A percentile compares a stretch with the other conserved stretches of the same genome.
Evolutionary conservation across 2,329 filamentous ascomycete genomes (phyloP).

Genomic region (Colletotrichum ledebouriae): DNA sequence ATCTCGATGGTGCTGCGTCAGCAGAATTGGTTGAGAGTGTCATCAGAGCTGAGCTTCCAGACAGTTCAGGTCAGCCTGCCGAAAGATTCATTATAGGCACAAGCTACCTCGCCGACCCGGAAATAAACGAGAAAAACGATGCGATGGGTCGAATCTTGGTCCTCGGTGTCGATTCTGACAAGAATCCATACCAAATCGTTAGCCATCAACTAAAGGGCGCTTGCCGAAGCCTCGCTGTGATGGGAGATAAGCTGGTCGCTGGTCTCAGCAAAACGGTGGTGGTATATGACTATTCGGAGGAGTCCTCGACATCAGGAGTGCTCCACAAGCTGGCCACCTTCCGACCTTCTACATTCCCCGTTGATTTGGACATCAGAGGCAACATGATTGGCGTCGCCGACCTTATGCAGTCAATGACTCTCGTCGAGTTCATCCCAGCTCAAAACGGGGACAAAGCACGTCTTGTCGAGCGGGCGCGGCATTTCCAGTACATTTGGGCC

Average conservation of each 20-base stretch:
- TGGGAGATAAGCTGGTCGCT: slow-evolving; percentile 84
- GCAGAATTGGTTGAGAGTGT: slow-evolving; percentile 88
- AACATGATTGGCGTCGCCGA: slow-evolving; percentile 88
- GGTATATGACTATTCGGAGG: slow-evolving; percentile 68
- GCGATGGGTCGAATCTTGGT: slow-evolving; percentile 84
- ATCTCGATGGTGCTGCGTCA: slow-evolving; percentile 63
- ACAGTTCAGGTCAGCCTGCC: slow-evolving; percentile 64
- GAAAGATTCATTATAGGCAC: slow-evolving; percentile 96
- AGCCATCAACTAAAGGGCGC: slow-evolving; percentile 81
- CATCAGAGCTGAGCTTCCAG: slow-evolving; percentile 79
- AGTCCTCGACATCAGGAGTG: slow-evolving; percentile 65
- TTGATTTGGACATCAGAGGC: slow-evolving; percentile 81
- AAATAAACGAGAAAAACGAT: slow-evolving; percentile 60
- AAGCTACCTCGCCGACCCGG: slow-evolving; percentile 77
- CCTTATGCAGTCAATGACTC: slow-evolving; percentile 90
- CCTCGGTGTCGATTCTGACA: slow-evolving; percentile 83
- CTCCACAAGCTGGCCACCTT: slow-evolving; percentile 82
- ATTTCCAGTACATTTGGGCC: slow-evolving; percentile 85
- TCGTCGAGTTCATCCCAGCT: slow-evolving; percentile 78
- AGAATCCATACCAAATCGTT: slow-evolving; percentile 78
- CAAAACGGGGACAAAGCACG: slow-evolving; percentile 69
- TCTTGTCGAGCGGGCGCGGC: slow-evolving; percentile 81
- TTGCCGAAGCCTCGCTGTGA: slow-evolving; percentile 82
- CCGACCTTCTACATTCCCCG: slow-evolving; percentile 85
- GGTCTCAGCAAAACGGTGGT: slow-evolving; percentile 90